phyloP scores from a whole-genome alignment of 441 rosid genomes.

The Syzygium syzygioides region DNA sequence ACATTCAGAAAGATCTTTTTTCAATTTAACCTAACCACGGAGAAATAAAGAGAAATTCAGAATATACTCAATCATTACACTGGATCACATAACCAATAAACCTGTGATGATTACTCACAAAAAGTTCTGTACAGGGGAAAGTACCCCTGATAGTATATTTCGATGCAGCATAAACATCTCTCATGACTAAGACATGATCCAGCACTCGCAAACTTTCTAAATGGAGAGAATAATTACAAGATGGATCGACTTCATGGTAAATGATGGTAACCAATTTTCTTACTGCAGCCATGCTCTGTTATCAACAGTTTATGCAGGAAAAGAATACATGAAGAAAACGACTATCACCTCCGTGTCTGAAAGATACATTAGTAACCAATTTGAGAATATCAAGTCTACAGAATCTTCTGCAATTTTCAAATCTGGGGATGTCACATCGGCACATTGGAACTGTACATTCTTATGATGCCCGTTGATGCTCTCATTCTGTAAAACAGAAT shows the following conservation, averaged over 20 bases:
- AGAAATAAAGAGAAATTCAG: background rate
- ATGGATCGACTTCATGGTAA: background rate
- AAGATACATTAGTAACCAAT: constrained; percentile 98
- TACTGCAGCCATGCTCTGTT: background rate
- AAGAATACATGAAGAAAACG: background rate
- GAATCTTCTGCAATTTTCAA: constrained; percentile 56
- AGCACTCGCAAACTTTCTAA: too few relatives aligned
- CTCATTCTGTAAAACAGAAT: constrained; percentile 52
- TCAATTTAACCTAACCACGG: background rate
- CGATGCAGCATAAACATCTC: too few relatives aligned
- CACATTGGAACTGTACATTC: constrained; percentile 83
- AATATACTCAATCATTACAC: background rate
- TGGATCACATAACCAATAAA: background rate
- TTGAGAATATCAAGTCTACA: constrained; percentile 80
- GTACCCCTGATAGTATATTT: background rate
- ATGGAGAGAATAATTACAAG: background rate
- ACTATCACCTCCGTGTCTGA: constrained; percentile 76
- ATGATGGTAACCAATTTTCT: background rate
- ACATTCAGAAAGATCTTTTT: background rate
- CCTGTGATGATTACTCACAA: background rate
- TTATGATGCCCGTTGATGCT: constrained; percentile 68
- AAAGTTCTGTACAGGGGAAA: background rate
- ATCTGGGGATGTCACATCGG: constrained; percentile 82
- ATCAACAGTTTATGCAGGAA: background rate
- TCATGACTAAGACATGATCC: too few relatives aligned